Conservation (phyloP, 441 rosid species). For the Populus hybrid region DNA sequence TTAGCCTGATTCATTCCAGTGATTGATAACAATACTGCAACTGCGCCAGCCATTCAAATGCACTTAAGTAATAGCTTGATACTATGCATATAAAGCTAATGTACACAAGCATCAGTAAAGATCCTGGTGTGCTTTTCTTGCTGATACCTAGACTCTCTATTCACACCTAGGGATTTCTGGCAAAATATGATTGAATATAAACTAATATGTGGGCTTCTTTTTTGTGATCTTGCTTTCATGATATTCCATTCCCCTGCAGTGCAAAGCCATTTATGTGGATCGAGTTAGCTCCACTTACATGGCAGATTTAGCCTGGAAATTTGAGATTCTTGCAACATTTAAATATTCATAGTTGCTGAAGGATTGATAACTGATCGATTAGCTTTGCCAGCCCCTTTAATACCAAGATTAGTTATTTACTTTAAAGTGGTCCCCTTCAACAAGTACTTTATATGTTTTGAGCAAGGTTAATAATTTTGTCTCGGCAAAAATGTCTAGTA, state of each 20-base stretch:
- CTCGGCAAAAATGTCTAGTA: too few species aligned
- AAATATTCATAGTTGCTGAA: not conserved
- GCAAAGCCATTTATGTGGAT: not conserved
- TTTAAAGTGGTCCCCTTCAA: slow-evolving; percentile 9
- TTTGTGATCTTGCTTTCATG: not conserved
- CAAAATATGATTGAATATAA: not conserved
- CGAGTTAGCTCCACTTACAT: not conserved
- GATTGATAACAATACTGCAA: not conserved
- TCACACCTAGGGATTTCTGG: not conserved
- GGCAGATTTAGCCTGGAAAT: not conserved
- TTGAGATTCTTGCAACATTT: not conserved
- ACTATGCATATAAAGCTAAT: too few species aligned
- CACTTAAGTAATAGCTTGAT: too few species aligned
- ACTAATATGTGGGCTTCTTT: not conserved
- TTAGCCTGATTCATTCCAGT: not conserved
- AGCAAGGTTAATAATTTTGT: too few species aligned
- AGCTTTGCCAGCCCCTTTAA: not conserved
- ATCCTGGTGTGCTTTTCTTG: not conserved
- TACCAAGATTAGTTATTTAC: not conserved
- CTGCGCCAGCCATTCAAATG: not conserved
- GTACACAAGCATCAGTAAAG: too few species aligned
- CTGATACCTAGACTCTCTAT: not conserved
- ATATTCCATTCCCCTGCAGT: not conserved
- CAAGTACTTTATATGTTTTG: not conserved
- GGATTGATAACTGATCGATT: not conserved